Conservation (phyloP, 2,329 filamentous ascomycete genomes). For the Zalaria sp. region DNA sequence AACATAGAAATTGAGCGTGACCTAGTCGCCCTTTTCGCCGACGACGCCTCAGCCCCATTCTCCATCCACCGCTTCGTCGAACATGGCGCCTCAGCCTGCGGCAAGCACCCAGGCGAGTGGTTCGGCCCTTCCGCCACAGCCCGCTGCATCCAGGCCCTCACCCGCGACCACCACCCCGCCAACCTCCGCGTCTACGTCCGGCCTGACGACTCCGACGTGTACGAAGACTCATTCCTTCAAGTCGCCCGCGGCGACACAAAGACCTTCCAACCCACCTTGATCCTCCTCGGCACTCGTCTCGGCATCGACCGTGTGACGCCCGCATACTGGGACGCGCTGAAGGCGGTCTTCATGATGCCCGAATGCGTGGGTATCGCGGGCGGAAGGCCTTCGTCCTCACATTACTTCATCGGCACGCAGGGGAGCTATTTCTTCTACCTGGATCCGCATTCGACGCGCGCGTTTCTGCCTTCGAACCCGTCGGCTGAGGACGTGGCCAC, state of each 20-base stretch:
- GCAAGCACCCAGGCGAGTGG: constrained; percentile 94
- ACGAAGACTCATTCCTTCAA: constrained; percentile 74
- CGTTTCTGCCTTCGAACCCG: constrained; percentile 47
- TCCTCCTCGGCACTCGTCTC: constrained; percentile 75
- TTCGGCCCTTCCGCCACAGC: constrained; percentile 97
- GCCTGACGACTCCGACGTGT: constrained; percentile 81
- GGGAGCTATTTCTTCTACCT: constrained; percentile 82
- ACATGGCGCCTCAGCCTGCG: constrained; percentile 74
- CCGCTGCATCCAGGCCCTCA: constrained; percentile 81
- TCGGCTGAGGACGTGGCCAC: constrained; percentile 60
- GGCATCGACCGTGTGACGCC: constrained; percentile 91
- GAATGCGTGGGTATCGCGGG: constrained; percentile 96
- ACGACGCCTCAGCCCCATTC: constrained; percentile 73
- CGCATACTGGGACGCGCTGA: constrained; percentile 90
- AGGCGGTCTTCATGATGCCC: constrained; percentile 67
- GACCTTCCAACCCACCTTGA: constrained; percentile 67
- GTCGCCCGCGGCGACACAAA: constrained; percentile 55
- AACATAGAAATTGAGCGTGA: constrained; percentile 43
- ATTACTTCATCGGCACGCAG: constrained; percentile 61
- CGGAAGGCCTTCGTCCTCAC: constrained; percentile 80
- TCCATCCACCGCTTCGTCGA: constrained; percentile 91
- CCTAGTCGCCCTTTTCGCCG: constrained; percentile 72
- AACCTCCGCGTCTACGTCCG: constrained; percentile 74
- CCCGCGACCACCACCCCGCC: constrained; percentile 46
- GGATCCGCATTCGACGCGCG: constrained; percentile 78